A percentile compares a stretch with the other conserved stretches of the same genome.
Evolutionary conservation across 257 asterid genomes (phyloP).

Genomic region (Coffea eugenioides): DNA sequence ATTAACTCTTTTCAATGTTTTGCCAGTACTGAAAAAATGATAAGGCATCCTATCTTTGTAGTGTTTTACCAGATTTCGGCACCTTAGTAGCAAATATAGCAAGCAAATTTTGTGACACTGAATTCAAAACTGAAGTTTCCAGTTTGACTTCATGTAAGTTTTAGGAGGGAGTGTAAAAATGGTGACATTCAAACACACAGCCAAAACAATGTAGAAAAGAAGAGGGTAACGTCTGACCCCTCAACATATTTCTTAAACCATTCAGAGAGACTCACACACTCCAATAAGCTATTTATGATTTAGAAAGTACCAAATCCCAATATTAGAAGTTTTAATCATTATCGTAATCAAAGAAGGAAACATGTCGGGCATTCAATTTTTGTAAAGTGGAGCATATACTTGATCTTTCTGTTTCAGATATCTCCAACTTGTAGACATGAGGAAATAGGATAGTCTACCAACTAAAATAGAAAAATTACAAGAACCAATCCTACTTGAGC

Average conservation of each 20-base stretch:
- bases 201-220: not conserved
- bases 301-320: not conserved
- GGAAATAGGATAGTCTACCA: not conserved
- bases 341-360: no score
- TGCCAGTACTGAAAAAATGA: not conserved
- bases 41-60: not conserved
- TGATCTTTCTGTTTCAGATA: no score
- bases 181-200: not conserved
- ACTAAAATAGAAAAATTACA: not conserved
- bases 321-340: not conserved
- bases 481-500: not conserved
- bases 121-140: not conserved
- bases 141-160: not conserved
- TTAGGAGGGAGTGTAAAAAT: not conserved
- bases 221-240: not conserved
- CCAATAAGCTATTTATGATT: not conserved
- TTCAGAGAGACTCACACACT: not conserved
- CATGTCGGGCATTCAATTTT: not conserved
- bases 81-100: not conserved
- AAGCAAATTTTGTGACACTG: not conserved
- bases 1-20: not conserved
- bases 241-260: not conserved
- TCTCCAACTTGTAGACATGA: not conserved
- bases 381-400: no score
- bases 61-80: not conserved